A percentile compares a stretch with the other conserved stretches of the same genome.
Evolutionary conservation across 169 alveolate species (phyloP).

Genomic region (Theileria equi): DNA sequence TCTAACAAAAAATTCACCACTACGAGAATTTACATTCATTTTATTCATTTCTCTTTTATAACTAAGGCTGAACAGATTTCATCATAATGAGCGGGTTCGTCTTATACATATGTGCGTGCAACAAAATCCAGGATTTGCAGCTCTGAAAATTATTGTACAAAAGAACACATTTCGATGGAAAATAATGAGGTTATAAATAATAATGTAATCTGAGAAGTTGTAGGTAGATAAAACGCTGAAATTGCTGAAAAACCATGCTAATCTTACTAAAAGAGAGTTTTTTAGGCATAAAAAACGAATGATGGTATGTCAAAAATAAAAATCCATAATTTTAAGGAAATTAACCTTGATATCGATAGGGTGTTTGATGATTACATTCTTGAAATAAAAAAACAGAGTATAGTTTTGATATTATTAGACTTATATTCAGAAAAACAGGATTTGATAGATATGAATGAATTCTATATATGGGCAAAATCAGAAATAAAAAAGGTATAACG

Average conservation of each 20-base stretch:
- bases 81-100: not conserved
- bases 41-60: not conserved
- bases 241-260: not conserved
- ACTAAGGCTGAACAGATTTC: not conserved
- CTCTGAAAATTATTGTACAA: not conserved
- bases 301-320: conserved; percentile 19
- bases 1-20: not conserved
- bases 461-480: conserved; percentile 48
- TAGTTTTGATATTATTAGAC: not conserved
- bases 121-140: not conserved
- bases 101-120: not conserved
- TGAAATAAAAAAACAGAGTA: conserved; percentile 12
- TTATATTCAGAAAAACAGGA: conserved; percentile 23
- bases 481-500: conserved; percentile 25
- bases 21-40: not conserved
- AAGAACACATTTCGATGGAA: no score
- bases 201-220: no score
- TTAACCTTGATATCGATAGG: conserved; percentile 12
- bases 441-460: conserved; percentile 28
- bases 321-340: not conserved
- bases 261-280: not conserved
- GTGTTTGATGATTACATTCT: conserved; percentile 27
- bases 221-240: not conserved
- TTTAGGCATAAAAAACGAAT: conserved; percentile 32
- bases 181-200: no score